Base-by-base conservation (phyloP, 176 grass and related monocot genomes). In the Triticum timopheevii region DNA sequence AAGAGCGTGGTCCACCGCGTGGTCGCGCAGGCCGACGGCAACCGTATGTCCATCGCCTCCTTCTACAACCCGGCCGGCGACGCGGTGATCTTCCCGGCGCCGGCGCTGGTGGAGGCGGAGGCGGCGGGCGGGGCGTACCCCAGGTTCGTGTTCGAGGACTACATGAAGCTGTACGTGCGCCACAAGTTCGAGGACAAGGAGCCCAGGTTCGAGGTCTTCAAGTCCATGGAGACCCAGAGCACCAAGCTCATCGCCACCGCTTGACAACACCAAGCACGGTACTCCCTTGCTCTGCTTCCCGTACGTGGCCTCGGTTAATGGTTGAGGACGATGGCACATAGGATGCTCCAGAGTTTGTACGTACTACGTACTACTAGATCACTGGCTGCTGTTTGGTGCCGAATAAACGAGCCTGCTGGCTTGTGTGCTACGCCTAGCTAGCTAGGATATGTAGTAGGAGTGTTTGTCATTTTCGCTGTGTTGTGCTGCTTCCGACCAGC, bases 1-100 rank as follows among this genome's bases (percentile, higher is more conserved):
- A 96, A 94, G 90, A 99, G 97, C 69, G 85, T 94, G 10, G 7
- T 91, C 76, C 94, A 99, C 87, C 80, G 94, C 22, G 97, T 96
- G 61, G 87, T 96, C 34, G 94, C 90, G 4, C 89, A 91, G 85
- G 69, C 71, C 0, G 87, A 96, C 44, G 94, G 97, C 1, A 91
- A 96, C 85, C 63, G 94, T 58, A 96, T 96, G 94, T 99, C 97
- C 70, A 87, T 99, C 73, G 94, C 92, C 2, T 96, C 94, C 4
- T 99, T 99, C 90, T 99, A 99, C 80, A 99, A 99, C 81, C 97
- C 94, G 0, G 89, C 92, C 34, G 23, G 67, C 40, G 92, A 99
- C 24, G 90, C 97, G 0, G 85, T 99, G 33, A 96, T 99, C 82
- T 96, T 87, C 87, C 97, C 97, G 0, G 94, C 92, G 59, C 94